phyloP scores from a whole-genome alignment of 2,329 filamentous ascomycete genomes.

The Metarhizium anisopliae region DNA sequence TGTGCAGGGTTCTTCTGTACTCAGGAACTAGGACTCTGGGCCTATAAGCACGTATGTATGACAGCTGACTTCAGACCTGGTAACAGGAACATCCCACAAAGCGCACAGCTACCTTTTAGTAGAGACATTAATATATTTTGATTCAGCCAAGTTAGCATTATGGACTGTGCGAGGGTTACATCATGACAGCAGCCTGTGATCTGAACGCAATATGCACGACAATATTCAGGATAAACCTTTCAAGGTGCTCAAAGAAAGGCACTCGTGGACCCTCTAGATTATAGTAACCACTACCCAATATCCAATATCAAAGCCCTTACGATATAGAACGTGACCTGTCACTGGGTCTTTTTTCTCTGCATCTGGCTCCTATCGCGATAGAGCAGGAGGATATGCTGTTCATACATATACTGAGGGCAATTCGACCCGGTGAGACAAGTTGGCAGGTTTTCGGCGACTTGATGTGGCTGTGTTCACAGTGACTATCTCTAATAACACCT shows the following conservation, averaged over 20 bases:
- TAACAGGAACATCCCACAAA: neutral
- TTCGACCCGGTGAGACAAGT: no score
- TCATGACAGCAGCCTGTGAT: neutral
- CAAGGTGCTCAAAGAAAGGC: neutral
- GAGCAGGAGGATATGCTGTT: no score
- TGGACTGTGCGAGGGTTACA: neutral
- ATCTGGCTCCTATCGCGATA: no score
- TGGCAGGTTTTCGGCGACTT: no score
- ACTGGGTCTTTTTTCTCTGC: no score
- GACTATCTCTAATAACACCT: no score
- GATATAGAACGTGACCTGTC: no score
- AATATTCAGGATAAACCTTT: neutral
- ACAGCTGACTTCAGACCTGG: neutral
- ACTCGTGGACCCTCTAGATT: neutral
- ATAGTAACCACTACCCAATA: neutral
- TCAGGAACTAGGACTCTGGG: neutral
- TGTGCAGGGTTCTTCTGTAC: neutral
- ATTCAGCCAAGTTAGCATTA: neutral
- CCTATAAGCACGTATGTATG: neutral
- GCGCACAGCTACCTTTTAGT: neutral
- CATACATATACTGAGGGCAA: no score
- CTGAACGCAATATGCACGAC: neutral
- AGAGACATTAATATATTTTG: neutral
- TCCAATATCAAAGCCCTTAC: no score
- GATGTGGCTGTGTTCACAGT: no score